These are phyloP conservation scores for Phytophthora pini DNA, from an alignment of 352 stramenopile species.

Conservation along the genomic window DNA sequence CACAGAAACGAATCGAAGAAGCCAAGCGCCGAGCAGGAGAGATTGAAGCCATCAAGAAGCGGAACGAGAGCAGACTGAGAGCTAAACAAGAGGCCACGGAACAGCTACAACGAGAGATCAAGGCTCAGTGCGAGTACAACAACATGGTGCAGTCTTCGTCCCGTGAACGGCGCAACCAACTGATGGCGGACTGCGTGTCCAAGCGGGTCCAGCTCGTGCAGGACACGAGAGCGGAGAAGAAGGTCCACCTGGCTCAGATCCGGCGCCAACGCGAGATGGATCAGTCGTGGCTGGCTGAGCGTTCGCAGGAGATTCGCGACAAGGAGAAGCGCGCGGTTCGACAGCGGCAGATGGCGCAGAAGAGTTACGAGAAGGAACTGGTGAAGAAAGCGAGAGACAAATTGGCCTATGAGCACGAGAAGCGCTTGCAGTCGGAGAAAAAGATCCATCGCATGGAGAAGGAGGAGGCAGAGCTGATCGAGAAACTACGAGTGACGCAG, in stretches of 20 bases:
- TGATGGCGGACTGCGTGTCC: constrained; percentile 43
- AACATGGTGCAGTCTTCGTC: constrained; percentile 49
- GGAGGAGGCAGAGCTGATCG: constrained; percentile 68
- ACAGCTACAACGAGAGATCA: constrained; percentile 65
- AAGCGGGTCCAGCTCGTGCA: constrained; percentile 62
- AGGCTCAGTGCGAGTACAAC: constrained; percentile 57
- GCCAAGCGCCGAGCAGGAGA: constrained; percentile 64
- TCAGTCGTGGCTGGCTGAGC: constrained; percentile 44
- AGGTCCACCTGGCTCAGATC: constrained; percentile 52
- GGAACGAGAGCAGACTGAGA: constrained; percentile 59
- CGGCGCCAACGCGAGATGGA: constrained; percentile 49
- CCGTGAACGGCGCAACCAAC: constrained; percentile 52
- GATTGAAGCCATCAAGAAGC: constrained; percentile 66
- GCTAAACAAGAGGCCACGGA: constrained; percentile 58
- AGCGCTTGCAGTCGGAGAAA: constrained; percentile 58
- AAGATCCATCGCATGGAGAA: constrained; percentile 72
- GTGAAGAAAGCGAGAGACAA: constrained; percentile 53
- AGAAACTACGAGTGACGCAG: constrained; percentile 65
- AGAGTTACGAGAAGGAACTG: constrained; percentile 62
- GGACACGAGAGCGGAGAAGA: constrained; percentile 53
- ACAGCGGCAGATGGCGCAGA: constrained; percentile 50
- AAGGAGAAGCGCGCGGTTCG: constrained; percentile 54
- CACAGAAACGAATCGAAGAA: constrained; percentile 74
- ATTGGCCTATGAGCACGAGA: constrained; percentile 61
- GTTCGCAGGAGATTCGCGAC: constrained; percentile 59